Evolutionary conservation across 1,284 basidiomycete genomes (phyloP).

Genomic region (Laetiporus sulphureus): DNA sequence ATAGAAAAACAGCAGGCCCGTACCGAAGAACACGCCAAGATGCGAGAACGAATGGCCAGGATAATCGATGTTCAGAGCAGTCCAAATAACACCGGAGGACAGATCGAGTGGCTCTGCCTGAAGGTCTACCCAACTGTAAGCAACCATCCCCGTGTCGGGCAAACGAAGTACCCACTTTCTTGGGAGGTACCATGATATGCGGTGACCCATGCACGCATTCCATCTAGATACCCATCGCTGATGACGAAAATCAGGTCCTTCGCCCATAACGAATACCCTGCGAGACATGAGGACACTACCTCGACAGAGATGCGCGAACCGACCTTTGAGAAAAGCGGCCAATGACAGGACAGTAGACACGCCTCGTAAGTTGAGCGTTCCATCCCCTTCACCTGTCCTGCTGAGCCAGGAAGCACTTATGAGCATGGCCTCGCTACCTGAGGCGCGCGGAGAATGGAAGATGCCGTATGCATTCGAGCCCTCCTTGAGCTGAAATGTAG

Average conservation of each 20-base stretch:
- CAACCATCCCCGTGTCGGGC: not conserved
- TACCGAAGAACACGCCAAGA: constrained; percentile 87
- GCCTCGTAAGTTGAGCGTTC: constrained; percentile 78
- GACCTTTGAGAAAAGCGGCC: constrained; percentile 79
- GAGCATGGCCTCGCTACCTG: constrained; percentile 88
- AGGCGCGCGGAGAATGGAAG: constrained; percentile 76
- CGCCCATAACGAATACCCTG: constrained; percentile 88
- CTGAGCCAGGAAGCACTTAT: constrained; percentile 88
- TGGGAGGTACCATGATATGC: constrained; percentile 73
- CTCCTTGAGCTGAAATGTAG: constrained; percentile 27
- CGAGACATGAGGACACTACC: constrained; percentile 1
- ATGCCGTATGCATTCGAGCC: constrained; percentile 84
- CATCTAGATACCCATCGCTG: constrained; percentile 84
- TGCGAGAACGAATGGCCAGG: constrained; percentile 95
- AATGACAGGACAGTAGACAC: constrained; percentile 79
- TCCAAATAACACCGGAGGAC: constrained; percentile 87
- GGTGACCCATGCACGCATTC: constrained; percentile 88
- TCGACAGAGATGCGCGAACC: constrained; percentile 14
- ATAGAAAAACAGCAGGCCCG: constrained; percentile 18
- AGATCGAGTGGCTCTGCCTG: constrained; percentile 54
- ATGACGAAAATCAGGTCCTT: constrained; percentile 92
- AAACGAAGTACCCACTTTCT: constrained; percentile 42
- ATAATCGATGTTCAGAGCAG: constrained; percentile 91
- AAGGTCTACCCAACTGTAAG: constrained; percentile 43
- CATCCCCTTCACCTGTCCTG: constrained; percentile 45